Evolutionary conservation across 306 rosid genomes (phyloP).

Genomic region (Neltuma alba): DNA sequence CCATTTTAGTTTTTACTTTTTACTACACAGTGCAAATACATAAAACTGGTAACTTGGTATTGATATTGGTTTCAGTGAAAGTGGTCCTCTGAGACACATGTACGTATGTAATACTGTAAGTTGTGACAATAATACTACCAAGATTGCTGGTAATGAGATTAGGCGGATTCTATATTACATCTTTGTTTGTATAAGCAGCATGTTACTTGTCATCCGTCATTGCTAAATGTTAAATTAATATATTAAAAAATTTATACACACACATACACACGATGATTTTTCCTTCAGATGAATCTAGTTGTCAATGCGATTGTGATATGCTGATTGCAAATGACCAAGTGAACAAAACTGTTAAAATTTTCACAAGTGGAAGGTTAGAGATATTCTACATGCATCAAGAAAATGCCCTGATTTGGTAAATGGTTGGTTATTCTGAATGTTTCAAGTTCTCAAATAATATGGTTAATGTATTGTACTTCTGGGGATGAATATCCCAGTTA

Average conservation of each 20-base stretch:
- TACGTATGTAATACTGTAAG: background rate
- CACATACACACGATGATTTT: too few relatives aligned
- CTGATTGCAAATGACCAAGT: constrained; percentile 20
- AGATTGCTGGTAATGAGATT: background rate
- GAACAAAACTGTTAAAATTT: constrained; percentile 1
- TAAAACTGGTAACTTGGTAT: constrained; percentile 2
- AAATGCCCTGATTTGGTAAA: constrained; percentile 5
- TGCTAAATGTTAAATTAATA: background rate
- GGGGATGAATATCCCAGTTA: background rate
- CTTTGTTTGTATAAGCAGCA: constrained; percentile 20
- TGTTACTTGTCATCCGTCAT: background rate
- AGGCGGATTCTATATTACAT: constrained; percentile 8
- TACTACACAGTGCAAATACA: background rate
- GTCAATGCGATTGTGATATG: constrained; percentile 4
- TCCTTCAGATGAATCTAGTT: background rate
- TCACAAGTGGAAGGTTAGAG: constrained; percentile 10
- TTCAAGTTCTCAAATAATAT: constrained; percentile 18
- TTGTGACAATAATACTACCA: background rate
- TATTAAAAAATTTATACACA: background rate
- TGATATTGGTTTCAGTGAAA: constrained; percentile 10
- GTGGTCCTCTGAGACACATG: constrained; percentile 10
- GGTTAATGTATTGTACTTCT: background rate
- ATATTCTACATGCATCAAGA: background rate
- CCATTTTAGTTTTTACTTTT: constrained; percentile 4
- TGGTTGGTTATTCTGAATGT: constrained; percentile 14